phyloP scores from a whole-genome alignment of 495 filamentous ascomycete genomes.

The Xylaria telfairii region DNA sequence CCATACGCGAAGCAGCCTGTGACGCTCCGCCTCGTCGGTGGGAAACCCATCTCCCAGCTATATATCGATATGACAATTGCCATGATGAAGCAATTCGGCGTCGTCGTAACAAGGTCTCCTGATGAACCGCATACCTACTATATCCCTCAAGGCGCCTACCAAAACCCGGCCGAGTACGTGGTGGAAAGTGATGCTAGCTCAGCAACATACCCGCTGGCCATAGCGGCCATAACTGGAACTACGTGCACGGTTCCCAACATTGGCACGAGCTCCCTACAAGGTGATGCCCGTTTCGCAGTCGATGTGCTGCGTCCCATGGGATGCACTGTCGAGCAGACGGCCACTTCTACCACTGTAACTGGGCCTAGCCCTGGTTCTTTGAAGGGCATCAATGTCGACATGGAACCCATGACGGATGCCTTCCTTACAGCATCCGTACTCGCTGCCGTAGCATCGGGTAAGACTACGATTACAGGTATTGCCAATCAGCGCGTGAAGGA shows the following conservation, averaged over 20 bases:
- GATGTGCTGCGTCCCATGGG: slow-evolving; percentile 94
- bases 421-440: slow-evolving; percentile 95
- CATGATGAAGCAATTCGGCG: slow-evolving; percentile 96
- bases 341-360: slow-evolving; percentile 87
- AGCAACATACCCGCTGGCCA: slow-evolving; percentile 93
- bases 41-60: slow-evolving; percentile 93
- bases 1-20: slow-evolving; percentile 95
- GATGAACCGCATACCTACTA: slow-evolving; percentile 88
- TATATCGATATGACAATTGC: slow-evolving; percentile 99
- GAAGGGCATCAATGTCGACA: slow-evolving; percentile 78
- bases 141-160: slow-evolving; percentile 85
- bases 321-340: slow-evolving; percentile 84
- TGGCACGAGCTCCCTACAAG: slow-evolving; percentile 87
- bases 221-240: slow-evolving; percentile 93
- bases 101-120: slow-evolving; percentile 66
- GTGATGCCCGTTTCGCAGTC: slow-evolving; percentile 93
- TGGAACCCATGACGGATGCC: slow-evolving; percentile 99
- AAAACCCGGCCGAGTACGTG: slow-evolving; percentile 84
- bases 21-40: slow-evolving; percentile 85
- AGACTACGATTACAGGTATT: slow-evolving; percentile 89
- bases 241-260: slow-evolving; percentile 97
- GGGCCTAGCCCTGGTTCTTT: slow-evolving; percentile 79
- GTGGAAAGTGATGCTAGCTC: slow-evolving; percentile 98
- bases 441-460: slow-evolving; percentile 85
- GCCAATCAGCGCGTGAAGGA: slow-evolving; percentile 99